These are phyloP conservation scores for Russula sp. DNA, from an alignment of 768 basidiomycete species.

Conservation along the genomic window DNA sequence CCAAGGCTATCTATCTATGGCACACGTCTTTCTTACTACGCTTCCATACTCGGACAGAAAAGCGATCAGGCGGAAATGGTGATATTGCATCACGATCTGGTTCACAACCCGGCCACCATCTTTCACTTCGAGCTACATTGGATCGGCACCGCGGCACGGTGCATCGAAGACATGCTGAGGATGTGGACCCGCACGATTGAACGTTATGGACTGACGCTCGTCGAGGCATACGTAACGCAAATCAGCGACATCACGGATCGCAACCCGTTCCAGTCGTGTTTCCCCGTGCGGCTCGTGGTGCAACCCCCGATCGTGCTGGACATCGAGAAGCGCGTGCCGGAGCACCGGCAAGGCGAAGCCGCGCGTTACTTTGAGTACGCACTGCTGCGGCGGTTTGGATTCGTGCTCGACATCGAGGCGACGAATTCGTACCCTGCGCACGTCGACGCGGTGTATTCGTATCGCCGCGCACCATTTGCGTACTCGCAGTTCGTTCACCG, in stretches of 20 bases:
- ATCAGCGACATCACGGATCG: conserved; percentile 80
- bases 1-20: not conserved
- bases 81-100: conserved; percentile 87
- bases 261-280: conserved; percentile 90
- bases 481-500: conserved; percentile 92
- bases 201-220: conserved; percentile 82
- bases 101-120: conserved; percentile 90
- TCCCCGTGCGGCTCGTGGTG: conserved; percentile 70
- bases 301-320: conserved; percentile 68
- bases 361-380: conserved; percentile 77
- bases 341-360: conserved; percentile 48
- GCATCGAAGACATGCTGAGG: conserved; percentile 82
- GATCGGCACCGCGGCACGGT: conserved; percentile 90
- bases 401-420: conserved; percentile 81
- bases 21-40: not conserved
- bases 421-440: conserved; percentile 68
- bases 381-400: conserved; percentile 69
- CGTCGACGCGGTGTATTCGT: conserved; percentile 84
- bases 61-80: conserved; percentile 87
- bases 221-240: conserved; percentile 90
- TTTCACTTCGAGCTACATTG: conserved; percentile 98
- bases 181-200: conserved; percentile 81
- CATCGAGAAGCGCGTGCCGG: conserved; percentile 59
- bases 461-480: conserved; percentile 69
- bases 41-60: conserved; percentile 40